Conservation (phyloP, 1,284 basidiomycete species). For the Pascua sp. region DNA sequence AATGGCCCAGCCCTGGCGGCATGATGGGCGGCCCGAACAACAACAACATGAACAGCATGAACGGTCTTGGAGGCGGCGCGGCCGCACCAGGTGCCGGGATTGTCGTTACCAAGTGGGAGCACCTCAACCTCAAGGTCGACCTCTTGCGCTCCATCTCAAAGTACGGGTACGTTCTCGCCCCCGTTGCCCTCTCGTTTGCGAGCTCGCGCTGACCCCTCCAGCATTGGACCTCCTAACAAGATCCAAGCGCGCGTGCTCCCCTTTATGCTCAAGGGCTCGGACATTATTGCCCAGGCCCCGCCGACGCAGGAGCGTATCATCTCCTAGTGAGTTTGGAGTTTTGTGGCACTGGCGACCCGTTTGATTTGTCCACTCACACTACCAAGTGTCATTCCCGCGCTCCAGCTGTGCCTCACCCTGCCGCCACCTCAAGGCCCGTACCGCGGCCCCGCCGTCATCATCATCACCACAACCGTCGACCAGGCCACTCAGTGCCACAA, state of each 20-base stretch:
- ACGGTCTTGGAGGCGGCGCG: conserved; percentile 28
- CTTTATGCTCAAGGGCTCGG: conserved; percentile 82
- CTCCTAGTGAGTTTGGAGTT: conserved; percentile 59
- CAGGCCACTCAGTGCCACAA: conserved; percentile 97
- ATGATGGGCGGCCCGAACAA: conserved; percentile 2
- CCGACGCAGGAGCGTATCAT: conserved; percentile 98
- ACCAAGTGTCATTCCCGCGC: conserved; percentile 72
- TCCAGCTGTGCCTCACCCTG: conserved; percentile 71
- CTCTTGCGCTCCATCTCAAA: conserved; percentile 83
- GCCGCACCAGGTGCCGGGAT: conserved; percentile 68
- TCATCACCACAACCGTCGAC: conserved; percentile 96
- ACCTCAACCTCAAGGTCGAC: conserved; percentile 79
- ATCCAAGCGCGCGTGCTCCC: conserved; percentile 95
- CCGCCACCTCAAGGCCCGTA: conserved; percentile 59
- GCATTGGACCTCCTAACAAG: conserved; percentile 95
- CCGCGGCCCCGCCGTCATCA: conserved; percentile 78
- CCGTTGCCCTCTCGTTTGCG: background rate
- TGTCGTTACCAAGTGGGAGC: conserved; percentile 95
- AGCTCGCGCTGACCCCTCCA: conserved; percentile 42
- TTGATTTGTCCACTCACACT: conserved; percentile 3
- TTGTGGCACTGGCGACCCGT: background rate
- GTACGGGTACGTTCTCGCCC: conserved; percentile 70
- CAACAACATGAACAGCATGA: conserved; percentile 8
- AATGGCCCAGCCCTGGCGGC: conserved; percentile 15
- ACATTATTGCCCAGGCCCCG: conserved; percentile 97